Base-by-base conservation (phyloP, 306 rosid species). In the Gynostemma pentaphyllum region DNA sequence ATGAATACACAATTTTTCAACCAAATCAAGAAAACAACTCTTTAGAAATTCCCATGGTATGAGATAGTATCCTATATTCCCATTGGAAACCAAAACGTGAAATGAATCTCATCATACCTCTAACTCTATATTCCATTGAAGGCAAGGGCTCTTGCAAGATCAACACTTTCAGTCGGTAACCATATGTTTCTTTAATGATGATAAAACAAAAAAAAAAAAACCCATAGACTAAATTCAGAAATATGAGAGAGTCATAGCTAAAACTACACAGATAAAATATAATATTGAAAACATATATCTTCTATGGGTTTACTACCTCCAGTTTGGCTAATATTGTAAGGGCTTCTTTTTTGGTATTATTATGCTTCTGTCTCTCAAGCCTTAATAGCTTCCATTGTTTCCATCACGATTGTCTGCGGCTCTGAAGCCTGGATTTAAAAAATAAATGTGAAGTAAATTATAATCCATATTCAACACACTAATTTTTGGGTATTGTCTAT, bases 311-410 rank as follows among this genome's bases (percentile, higher is more conserved):
- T 19, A 68, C 68, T 61, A 84, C 95, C 95, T 90, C 97, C 47
- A 82, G 75, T 75, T 87, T 87, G 64, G 95, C 85, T 75, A 90
- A 70, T 18, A 78, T 78, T 16, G 75, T 44, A 75, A 90, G 83
- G 69, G 81, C 77, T 78, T 84, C 90, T 95, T 82, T 84, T 82
- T 95, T 90, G 39, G 97, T 90, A 79, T 74, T 84, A 73, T 87
- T 87, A 68, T 87, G 95, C 63, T 90, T 90, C 73, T 81, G 94
- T 75, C 87, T 86, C 79, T 89, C 97, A 55, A 84, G 69, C n/a
- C 44, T 90, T 95, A 76, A 72, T 94, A 56, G 97, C 97, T 29
- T 87, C 95, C n/a, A n/a, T n/a, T n/a, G n/a, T n/a, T n/a, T n/a
- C n/a, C n/a, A n/a, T n/a, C n/a, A n/a, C n/a, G n/a, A 73, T 80